Evolutionary conservation across 2,329 filamentous ascomycete genomes (phyloP), one percentile per base, ranked within the genome.

Genomic region (Cercospora sp.): DNA sequence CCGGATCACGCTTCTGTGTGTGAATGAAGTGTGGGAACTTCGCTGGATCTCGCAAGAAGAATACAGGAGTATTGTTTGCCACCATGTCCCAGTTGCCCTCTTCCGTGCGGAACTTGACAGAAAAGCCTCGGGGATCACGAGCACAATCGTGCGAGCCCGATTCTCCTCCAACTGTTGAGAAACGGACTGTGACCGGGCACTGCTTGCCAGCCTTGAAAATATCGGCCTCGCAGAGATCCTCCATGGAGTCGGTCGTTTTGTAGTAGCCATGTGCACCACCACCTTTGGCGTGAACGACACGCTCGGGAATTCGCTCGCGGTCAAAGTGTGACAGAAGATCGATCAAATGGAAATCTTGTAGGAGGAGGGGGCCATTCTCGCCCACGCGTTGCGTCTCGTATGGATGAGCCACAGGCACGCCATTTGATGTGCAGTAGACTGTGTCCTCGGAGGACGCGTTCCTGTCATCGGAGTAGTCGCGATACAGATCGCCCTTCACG

Each of bases 151-250:
- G 84, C 3, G 88, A 91, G 6, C 90, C 90, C 67, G 87, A 87
- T 78, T 92, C 90, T 68, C 90, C 90, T 76, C 90, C 90, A 4
- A 93, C 90, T 1, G 91, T 93, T 0, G 90, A 92, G 79, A 93
- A 92, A 3, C 91, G 88, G 53, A 86, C 84, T 1, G 89, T 84
- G 69, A 89, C 79, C 16, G 89, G 87, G 59, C 89, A 91, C 78
- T 87, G 87, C 82, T 92, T 92, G 73, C 90, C 91, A 63, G 87
- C 83, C 66, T 86, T 82, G 74, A 84, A 84, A 58, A 84, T 76
- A 66, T 84, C 82, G 45, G 82, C 82, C 62, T 80, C 63, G 63
- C 76, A 82, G 4, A 84, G 74, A 68, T 84, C 83, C 30, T 83
- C 82, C 33, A 84, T 70, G 1, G 80, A 75, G 51, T 84, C 78